Evolutionary conservation across 2,329 filamentous ascomycete species (phyloP).

Genomic region (Dactylellina leptospora): DNA sequence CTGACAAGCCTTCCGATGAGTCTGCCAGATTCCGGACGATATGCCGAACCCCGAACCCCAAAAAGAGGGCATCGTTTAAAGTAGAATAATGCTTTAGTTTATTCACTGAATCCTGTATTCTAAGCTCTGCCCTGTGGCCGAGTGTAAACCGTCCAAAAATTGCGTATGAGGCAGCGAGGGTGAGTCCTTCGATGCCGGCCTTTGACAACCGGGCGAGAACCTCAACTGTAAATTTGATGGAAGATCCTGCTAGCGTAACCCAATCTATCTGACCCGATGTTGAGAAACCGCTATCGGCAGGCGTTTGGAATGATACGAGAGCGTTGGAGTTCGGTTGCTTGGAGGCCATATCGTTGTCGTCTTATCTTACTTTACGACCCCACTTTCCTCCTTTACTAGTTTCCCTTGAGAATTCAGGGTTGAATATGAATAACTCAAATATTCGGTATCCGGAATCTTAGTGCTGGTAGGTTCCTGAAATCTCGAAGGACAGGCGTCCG

Average conservation of each 20-base stretch:
- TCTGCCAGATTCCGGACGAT: constrained; percentile 21
- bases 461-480: no score
- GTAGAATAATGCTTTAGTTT: constrained; percentile 13
- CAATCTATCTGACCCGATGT: constrained; percentile 30
- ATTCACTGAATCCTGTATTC: constrained; percentile 10
- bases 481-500: no score
- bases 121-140: background rate
- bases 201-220: constrained; percentile 18
- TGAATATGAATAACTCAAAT: no score
- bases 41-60: constrained; percentile 18
- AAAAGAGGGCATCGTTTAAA: constrained; percentile 16
- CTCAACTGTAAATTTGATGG: constrained; percentile 29
- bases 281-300: constrained; percentile 19
- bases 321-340: background rate
- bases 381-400: no score
- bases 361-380: background rate
- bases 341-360: background rate
- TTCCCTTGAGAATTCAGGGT: no score
- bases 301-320: constrained; percentile 3
- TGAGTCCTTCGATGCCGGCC: constrained; percentile 14
- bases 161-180: constrained; percentile 10
- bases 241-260: constrained; percentile 16
- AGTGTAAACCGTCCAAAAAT: constrained; percentile 5
- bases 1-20: constrained; percentile 12
- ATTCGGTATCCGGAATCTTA: no score